These are phyloP conservation scores for Nemania abortiva DNA, from an alignment of 2,329 filamentous ascomycete species.

Conservation along the genomic window DNA sequence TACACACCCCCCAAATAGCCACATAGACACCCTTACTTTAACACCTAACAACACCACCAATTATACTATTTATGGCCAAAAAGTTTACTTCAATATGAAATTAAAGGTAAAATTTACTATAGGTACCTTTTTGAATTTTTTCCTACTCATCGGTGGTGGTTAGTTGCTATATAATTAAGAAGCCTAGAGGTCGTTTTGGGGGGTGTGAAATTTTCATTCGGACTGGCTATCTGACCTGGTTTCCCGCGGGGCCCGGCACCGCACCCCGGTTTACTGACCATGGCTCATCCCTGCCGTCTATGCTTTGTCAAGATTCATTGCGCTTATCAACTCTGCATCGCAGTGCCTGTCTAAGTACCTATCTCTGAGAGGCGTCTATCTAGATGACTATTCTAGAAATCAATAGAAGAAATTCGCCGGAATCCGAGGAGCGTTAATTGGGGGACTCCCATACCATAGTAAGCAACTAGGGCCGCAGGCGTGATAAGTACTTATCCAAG, in stretches of 20 bases:
- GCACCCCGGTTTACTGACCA: not conserved
- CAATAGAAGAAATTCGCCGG: slow-evolving; percentile 22
- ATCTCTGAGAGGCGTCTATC: not conserved
- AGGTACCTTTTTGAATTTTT: too few relatives aligned
- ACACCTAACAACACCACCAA: too few relatives aligned
- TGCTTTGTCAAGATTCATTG: slow-evolving; percentile 4
- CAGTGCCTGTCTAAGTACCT: not conserved
- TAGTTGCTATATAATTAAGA: too few relatives aligned
- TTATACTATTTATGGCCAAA: too few relatives aligned
- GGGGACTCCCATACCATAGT: slow-evolving; percentile 30
- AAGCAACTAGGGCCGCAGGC: slow-evolving; percentile 25
- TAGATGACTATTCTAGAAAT: slow-evolving; percentile 18
- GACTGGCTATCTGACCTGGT: slow-evolving; percentile 21
- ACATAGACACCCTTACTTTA: too few relatives aligned
- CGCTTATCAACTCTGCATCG: slow-evolving; percentile 18
- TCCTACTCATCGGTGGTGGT: too few relatives aligned
- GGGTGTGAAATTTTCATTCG: too few relatives aligned
- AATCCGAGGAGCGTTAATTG: slow-evolving; percentile 21
- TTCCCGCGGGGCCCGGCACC: slow-evolving; percentile 31
- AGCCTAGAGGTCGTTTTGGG: too few relatives aligned
- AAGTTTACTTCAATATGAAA: too few relatives aligned
- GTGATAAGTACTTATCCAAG: not conserved
- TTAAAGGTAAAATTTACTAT: too few relatives aligned
- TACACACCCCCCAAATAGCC: too few relatives aligned
- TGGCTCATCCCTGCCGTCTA: slow-evolving; percentile 11